Percentiles rank a stretch among this genome's conserved stretches.
phyloP scores from a whole-genome alignment of 2,329 filamentous ascomycete species.

The Xylaria hypoxylon region DNA sequence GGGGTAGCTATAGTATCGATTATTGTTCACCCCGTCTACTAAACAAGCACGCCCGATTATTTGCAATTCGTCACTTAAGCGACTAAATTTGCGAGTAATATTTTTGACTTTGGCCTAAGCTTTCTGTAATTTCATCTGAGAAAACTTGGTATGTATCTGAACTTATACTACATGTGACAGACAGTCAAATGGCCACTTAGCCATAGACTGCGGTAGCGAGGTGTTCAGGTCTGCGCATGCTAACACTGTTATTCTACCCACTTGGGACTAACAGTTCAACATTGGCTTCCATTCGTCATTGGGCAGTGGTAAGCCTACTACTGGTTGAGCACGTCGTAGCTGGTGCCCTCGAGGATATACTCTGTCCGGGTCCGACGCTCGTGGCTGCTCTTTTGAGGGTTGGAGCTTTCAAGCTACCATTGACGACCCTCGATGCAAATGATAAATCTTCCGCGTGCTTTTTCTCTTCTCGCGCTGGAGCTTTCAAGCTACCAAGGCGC shows the following conservation, averaged over 20 bases:
- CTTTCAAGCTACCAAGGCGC: constrained; percentile 74
- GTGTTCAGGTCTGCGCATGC: constrained; percentile 29
- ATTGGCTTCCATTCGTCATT: constrained; percentile 28
- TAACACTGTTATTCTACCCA: constrained; percentile 38
- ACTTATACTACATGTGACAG: constrained; percentile 36
- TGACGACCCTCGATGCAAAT: constrained; percentile 56
- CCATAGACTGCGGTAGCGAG: constrained; percentile 24
- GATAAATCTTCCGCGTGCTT: constrained; percentile 47
- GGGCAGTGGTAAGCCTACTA: constrained; percentile 25
- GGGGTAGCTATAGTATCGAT: constrained; percentile 1
- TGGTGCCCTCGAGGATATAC: constrained; percentile 5
- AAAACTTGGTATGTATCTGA: constrained; percentile 34
- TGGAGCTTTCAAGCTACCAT: constrained; percentile 64
- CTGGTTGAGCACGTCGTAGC: constrained; percentile 23
- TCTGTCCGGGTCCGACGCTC: constrained; percentile 28
- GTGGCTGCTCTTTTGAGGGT: constrained; percentile 52
- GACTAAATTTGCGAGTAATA: constrained; percentile 10
- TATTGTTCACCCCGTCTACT: not conserved
- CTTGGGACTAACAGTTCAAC: constrained; percentile 38
- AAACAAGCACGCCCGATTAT: not conserved
- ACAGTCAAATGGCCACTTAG: constrained; percentile 36
- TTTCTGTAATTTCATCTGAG: constrained; percentile 27
- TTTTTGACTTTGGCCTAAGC: constrained; percentile 19
- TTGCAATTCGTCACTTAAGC: not conserved
- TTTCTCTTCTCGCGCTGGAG: constrained; percentile 64